These are phyloP conservation scores for Boletus sp. DNA, from an alignment of 1,284 basidiomycete genomes.

Conservation along the genomic window DNA sequence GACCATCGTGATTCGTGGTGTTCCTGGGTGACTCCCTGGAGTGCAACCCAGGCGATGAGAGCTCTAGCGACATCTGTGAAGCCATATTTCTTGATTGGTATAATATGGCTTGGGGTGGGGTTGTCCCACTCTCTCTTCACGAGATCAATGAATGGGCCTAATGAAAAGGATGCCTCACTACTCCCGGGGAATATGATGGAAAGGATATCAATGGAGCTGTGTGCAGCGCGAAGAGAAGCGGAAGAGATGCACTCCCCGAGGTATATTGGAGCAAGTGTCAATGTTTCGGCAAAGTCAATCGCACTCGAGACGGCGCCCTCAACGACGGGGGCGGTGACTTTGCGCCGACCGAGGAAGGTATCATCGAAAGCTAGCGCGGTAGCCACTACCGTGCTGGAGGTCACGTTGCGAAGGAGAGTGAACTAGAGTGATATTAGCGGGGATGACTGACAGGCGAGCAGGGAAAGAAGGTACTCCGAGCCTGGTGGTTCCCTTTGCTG, in stretches of 20 bases:
- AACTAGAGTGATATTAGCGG: slow-evolving; percentile 44
- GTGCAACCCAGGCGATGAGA: slow-evolving; percentile 69
- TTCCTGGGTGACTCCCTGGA: slow-evolving; percentile 74
- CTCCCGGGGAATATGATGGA: slow-evolving; percentile 69
- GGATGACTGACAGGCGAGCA: slow-evolving; percentile 1
- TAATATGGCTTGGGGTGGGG: slow-evolving; percentile 45
- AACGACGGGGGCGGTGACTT: slow-evolving; percentile 53
- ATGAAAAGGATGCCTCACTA: slow-evolving; percentile 72
- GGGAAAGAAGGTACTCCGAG: slow-evolving; percentile 50
- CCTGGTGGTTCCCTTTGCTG: slow-evolving; percentile 62
- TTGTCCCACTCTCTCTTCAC: slow-evolving; percentile 68
- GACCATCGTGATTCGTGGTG: slow-evolving; percentile 72
- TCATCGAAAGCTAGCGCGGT: slow-evolving; percentile 59
- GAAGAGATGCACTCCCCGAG: slow-evolving; percentile 74
- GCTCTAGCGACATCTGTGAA: slow-evolving; percentile 63
- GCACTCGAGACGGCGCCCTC: slow-evolving; percentile 56
- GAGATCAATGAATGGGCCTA: slow-evolving; percentile 71
- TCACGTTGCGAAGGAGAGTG: slow-evolving; percentile 58
- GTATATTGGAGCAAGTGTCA: slow-evolving; percentile 68
- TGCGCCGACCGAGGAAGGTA: slow-evolving; percentile 56
- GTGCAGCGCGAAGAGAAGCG: slow-evolving; percentile 66
- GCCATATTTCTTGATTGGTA: slow-evolving; percentile 60
- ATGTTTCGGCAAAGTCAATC: slow-evolving; percentile 63
- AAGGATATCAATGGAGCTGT: slow-evolving; percentile 68
- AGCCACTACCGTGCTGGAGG: slow-evolving; percentile 51